Conservation (phyloP, 306 rosid genomes). For the Trifolium pratense region DNA sequence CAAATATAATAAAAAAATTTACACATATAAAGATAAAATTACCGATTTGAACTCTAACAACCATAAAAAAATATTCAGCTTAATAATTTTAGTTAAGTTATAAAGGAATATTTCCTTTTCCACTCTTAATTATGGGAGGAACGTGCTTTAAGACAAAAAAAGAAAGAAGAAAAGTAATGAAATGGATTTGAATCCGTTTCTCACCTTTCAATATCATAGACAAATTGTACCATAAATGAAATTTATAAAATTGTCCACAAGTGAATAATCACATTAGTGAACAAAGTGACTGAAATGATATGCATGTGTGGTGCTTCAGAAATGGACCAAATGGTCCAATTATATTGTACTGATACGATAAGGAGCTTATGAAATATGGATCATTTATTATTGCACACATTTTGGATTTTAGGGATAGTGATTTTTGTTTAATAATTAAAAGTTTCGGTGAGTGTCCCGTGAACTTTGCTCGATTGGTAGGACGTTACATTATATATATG, state of each 20-base stretch:
- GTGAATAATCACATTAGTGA: neutral
- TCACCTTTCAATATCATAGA: neutral
- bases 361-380: constrained; percentile 19
- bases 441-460: too few species aligned
- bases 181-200: neutral
- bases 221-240: constrained; percentile 1
- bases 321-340: constrained; percentile 31
- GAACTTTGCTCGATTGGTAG: too few species aligned
- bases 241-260: constrained; percentile 4
- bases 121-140: neutral
- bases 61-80: too few species aligned
- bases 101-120: too few species aligned
- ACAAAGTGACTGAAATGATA: constrained; percentile 2
- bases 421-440: neutral
- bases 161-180: neutral
- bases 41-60: too few species aligned
- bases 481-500: too few species aligned
- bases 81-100: too few species aligned
- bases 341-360: neutral
- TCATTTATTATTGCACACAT: neutral
- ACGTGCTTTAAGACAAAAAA: neutral
- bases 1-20: too few species aligned
- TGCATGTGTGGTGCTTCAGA: constrained; percentile 37
- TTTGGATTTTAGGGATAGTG: constrained; percentile 4
- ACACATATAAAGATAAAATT: too few species aligned